phyloP scores from a whole-genome alignment of 2,329 filamentous ascomycete species.

The Geosmithia putterillii region DNA sequence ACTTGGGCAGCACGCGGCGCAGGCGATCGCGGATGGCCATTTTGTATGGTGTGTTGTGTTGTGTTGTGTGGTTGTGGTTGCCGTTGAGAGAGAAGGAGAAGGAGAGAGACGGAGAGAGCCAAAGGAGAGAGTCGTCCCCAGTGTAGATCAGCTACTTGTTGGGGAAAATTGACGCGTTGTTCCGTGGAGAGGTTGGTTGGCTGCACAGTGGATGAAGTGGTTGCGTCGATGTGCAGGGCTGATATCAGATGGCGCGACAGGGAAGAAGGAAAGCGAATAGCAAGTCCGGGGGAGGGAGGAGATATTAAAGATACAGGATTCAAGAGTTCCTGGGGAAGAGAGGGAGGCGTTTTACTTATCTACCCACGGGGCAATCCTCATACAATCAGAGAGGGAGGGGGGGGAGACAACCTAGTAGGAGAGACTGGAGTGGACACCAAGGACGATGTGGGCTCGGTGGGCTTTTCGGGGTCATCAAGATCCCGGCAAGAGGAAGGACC shows the following conservation, averaged over 20 bases:
- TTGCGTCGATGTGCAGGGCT: not conserved
- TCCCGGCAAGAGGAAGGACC: not conserved
- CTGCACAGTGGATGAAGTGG: not conserved
- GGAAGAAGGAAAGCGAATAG: not conserved
- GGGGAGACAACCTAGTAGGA: too few relatives aligned
- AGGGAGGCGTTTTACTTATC: not conserved
- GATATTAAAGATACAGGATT: not conserved
- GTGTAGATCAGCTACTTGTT: not conserved
- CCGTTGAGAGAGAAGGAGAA: not conserved
- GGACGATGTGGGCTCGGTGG: not conserved
- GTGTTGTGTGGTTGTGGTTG: not conserved
- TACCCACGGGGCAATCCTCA: not conserved
- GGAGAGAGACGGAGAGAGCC: not conserved
- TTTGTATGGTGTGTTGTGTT: conserved; percentile 3
- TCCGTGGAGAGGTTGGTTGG: not conserved
- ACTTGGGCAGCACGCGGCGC: conserved; percentile 26
- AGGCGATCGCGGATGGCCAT: conserved; percentile 31
- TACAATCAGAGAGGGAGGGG: not conserved
- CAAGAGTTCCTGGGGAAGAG: not conserved
- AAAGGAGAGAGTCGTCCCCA: not conserved
- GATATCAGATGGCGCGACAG: not conserved
- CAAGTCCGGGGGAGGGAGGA: not conserved
- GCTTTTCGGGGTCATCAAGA: not conserved
- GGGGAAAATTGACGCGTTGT: not conserved
- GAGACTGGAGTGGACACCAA: too few relatives aligned